Evolutionary conservation across 306 rosid species (phyloP).

Genomic region (Trichosanthes truncata): DNA sequence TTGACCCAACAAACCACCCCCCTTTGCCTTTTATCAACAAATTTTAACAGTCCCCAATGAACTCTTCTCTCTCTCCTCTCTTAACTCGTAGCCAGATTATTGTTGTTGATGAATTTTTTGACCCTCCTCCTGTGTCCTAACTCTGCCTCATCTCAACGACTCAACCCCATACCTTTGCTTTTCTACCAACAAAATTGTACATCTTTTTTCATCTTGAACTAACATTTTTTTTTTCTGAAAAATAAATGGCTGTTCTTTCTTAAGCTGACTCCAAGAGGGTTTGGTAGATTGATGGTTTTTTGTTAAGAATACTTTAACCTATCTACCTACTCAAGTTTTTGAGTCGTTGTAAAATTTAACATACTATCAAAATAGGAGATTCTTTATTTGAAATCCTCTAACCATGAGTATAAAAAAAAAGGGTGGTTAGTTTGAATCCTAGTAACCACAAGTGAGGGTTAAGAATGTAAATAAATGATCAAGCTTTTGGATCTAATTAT

Average conservation of each 20-base stretch:
- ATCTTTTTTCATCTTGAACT: background rate
- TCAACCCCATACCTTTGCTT: background rate
- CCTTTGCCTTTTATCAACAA: slow-evolving; percentile 12
- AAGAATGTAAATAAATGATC: background rate
- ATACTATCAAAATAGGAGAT: background rate
- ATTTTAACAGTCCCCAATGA: slow-evolving; percentile 16
- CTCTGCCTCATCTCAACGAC: background rate
- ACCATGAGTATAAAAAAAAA: too few species aligned
- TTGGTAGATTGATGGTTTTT: background rate
- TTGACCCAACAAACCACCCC: slow-evolving; percentile 34
- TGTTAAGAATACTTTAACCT: too few species aligned
- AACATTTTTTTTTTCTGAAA: background rate
- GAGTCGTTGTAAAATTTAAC: background rate
- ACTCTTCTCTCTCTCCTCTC: background rate
- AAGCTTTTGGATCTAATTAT: background rate
- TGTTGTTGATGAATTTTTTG: background rate
- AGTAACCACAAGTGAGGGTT: background rate
- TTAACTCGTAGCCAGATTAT: too few species aligned
- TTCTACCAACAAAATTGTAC: background rate
- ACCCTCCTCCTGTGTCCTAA: background rate
- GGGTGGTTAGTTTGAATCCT: background rate
- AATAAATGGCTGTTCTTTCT: background rate
- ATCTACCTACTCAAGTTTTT: too few species aligned
- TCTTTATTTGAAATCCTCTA: too few species aligned
- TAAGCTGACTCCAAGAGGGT: background rate